phyloP scores from a whole-genome alignment of 2,329 filamentous ascomycete genomes.

The Cercospora sp. region DNA sequence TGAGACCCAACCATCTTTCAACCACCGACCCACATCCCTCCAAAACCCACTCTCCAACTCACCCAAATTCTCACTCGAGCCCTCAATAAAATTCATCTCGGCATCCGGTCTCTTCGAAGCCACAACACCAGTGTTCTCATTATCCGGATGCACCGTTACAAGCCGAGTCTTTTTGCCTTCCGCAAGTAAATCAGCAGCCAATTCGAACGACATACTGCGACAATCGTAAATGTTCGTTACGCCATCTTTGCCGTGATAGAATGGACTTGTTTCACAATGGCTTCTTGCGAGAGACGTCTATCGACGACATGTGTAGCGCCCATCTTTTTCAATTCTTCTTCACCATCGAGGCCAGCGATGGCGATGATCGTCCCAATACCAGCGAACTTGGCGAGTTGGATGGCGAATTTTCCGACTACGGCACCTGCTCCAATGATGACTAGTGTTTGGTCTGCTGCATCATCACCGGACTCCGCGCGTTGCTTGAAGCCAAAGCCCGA shows the following conservation, averaged over 20 bases:
- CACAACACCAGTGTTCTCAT: background rate
- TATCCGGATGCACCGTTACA: constrained; percentile 6
- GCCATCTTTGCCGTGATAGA: constrained; percentile 6
- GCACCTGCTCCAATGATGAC: constrained; percentile 9
- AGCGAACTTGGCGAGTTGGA: constrained; percentile 17
- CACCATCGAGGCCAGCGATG: background rate
- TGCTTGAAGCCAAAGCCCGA: background rate
- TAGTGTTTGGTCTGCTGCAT: background rate
- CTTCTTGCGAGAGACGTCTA: background rate
- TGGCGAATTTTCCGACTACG: constrained; percentile 10
- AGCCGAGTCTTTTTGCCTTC: background rate
- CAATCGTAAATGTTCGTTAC: constrained; percentile 7
- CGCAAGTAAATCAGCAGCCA: constrained; percentile 4
- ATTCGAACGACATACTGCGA: constrained; percentile 10
- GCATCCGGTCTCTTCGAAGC: background rate
- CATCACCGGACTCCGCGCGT: background rate
- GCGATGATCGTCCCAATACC: constrained; percentile 8
- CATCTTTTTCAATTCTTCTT: constrained; percentile 8
- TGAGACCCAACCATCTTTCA: constrained; percentile 1
- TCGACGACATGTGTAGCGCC: constrained; percentile 11
- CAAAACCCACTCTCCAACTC: constrained; percentile 7
- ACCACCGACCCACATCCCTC: constrained; percentile 9
- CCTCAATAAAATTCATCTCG: constrained; percentile 5
- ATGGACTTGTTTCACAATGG: background rate
- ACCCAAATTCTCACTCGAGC: background rate